Evolutionary conservation across 1,139 yeast genomes (phyloP).

Genomic region (Kodamaea plutei): DNA sequence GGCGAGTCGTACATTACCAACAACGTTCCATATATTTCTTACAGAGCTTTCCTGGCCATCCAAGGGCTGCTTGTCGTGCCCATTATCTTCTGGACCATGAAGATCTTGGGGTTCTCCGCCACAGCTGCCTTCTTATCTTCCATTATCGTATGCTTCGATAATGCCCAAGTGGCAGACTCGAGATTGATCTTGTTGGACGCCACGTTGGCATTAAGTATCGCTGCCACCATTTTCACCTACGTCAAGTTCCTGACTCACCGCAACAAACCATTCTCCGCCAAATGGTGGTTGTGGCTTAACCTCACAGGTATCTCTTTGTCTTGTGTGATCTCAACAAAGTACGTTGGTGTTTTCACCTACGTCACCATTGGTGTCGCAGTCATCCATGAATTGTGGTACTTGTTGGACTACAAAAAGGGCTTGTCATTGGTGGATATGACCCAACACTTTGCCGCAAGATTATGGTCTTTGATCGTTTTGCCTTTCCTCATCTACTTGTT

Average conservation of each 20-base stretch:
- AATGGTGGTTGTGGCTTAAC: constrained; percentile 88
- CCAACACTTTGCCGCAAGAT: constrained; percentile 75
- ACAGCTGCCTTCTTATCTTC: constrained; percentile 79
- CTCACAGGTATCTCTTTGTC: constrained; percentile 83
- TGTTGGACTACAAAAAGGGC: constrained; percentile 71
- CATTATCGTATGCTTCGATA: constrained; percentile 75
- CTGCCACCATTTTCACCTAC: constrained; percentile 72
- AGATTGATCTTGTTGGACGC: constrained; percentile 90
- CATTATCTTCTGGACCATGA: constrained; percentile 73
- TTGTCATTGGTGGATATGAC: constrained; percentile 53
- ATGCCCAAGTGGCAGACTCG: constrained; percentile 89
- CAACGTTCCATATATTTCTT: constrained; percentile 86
- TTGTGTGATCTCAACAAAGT: constrained; percentile 89
- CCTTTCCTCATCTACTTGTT: constrained; percentile 82
- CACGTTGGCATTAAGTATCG: constrained; percentile 77
- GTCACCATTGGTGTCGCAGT: constrained; percentile 86
- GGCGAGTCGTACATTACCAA: constrained; percentile 76
- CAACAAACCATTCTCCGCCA: constrained; percentile 53
- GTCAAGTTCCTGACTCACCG: constrained; percentile 77
- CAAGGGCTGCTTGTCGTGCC: constrained; percentile 85
- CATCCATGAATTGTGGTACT: constrained; percentile 76
- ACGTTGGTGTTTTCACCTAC: constrained; percentile 91
- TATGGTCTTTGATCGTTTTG: constrained; percentile 65
- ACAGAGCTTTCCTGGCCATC: constrained; percentile 76
- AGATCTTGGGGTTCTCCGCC: constrained; percentile 76